Percentiles rank a stretch among this genome's conserved stretches.
These are phyloP conservation scores for Cystobasidium onofrii DNA, from an alignment of 768 basidiomycete species.

Conservation along the genomic window DNA sequence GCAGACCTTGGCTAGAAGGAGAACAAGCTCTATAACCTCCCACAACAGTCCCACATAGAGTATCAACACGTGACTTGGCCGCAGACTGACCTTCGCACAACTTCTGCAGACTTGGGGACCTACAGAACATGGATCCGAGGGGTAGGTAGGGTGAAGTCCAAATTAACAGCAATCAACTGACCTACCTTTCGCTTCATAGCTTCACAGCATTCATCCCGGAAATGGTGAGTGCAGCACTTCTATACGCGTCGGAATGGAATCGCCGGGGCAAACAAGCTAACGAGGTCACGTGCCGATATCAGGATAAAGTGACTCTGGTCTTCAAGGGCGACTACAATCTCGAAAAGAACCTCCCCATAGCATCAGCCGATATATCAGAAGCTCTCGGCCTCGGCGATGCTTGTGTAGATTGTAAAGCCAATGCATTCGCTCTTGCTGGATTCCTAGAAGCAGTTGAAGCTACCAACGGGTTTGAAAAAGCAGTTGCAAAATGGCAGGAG, in stretches of 20 bases:
- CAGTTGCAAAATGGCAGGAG: conserved; percentile 11
- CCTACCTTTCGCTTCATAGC: background rate
- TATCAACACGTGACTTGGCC: background rate
- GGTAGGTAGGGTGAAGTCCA: background rate
- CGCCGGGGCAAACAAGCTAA: no score
- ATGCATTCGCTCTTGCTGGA: conserved; percentile 17
- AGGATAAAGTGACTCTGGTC: conserved; percentile 26
- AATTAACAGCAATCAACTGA: background rate
- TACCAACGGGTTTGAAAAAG: conserved; percentile 21
- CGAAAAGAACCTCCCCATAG: conserved; percentile 26
- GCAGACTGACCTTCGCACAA: background rate
- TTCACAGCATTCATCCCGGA: conserved; percentile 18
- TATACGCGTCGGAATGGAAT: no score
- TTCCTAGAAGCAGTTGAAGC: conserved; percentile 25
- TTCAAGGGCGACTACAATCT: conserved; percentile 26
- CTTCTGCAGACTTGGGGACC: conserved; percentile 22
- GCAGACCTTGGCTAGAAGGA: no score
- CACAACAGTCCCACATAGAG: background rate
- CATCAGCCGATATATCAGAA: conserved; percentile 1
- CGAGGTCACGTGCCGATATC: background rate
- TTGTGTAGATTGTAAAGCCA: conserved; percentile 19
- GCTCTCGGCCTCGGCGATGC: conserved; percentile 7
- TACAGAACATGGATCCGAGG: conserved; percentile 13
- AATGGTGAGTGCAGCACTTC: background rate
- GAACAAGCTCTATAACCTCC: no score